Evolutionary conservation across 2,329 filamentous ascomycete genomes (phyloP), one percentile per base, ranked within the genome.

Genomic region (Colletotrichum australisinense): DNA sequence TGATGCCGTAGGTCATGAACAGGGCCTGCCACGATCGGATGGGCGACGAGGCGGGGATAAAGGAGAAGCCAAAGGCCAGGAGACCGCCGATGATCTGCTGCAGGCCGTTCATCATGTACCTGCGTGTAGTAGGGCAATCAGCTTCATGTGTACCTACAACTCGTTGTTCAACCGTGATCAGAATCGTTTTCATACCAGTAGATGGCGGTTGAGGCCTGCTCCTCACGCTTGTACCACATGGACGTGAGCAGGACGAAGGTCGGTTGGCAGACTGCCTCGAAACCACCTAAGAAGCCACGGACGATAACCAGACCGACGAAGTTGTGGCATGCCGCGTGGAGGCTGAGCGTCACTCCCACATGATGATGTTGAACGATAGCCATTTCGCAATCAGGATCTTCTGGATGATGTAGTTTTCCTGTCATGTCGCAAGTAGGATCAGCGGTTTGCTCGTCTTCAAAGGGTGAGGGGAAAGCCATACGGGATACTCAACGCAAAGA

Each of bases 221-320:
- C 85, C 30, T 84, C 80, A 55, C 84, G 80, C 0, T 80, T 81
- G 68, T 82, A 79, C 77, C 76, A 78, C 42, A 78, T 75, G 19
- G 76, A 75, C 1, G 75, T 77, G 77, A 86, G 81, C 55, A 86
- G 79, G 69, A 87, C 84, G 57, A 87, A 85, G 0, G 82, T 81
- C 0, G 87, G 86, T 7, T 83, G 83, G 3, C 86, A 83, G 19
- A 81, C 83, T 1, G 85, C 83, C 76, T 88, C 87, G n/a, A 85
- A 84, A 16, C 83, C 77, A 22, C 86, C 86, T 0, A 87, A 77
- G 0, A 88, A 76, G 69, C 87, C 84, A 0, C 86, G 81, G 6
- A 84, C 80, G 0, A 80, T 78, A 49, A 85, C 79, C 4, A 87
- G 78, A 0, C 82, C 79, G 0, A 78, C 82, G 49, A 83, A 87